A percentile compares a stretch with the other conserved stretches of the same genome.
Conservation (phyloP, 306 rosid species). For the Mimosa bimucronata region DNA sequence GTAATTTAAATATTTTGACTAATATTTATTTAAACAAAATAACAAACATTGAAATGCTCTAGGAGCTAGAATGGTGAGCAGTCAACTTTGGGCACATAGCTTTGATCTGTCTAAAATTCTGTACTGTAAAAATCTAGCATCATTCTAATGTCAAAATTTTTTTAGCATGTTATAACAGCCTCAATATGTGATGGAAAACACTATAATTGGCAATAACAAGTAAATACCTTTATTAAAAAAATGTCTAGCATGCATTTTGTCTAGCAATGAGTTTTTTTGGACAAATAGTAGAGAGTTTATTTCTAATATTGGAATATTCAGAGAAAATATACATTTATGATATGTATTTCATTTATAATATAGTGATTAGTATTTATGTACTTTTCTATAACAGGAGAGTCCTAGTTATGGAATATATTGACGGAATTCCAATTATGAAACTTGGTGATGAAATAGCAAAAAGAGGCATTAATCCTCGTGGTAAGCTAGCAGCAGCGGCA, state of each 20-base stretch:
- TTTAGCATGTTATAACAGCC: slow-evolving; percentile 7
- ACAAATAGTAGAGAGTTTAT: neutral
- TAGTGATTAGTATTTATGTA: slow-evolving; percentile 33
- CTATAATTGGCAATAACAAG: slow-evolving; percentile 20
- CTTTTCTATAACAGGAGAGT: slow-evolving; percentile 67
- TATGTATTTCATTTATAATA: slow-evolving; percentile 33
- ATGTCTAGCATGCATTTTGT: neutral
- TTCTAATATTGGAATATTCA: neutral
- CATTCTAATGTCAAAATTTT: slow-evolving; percentile 1
- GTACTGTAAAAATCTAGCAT: slow-evolving; percentile 2
- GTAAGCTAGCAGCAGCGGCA: slow-evolving; percentile 78
- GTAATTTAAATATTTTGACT: slow-evolving; percentile 16
- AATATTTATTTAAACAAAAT: slow-evolving; percentile 13
- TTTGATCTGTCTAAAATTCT: slow-evolving; percentile 16
- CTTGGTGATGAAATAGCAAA: slow-evolving; percentile 94
- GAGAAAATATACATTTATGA: slow-evolving; percentile 13
- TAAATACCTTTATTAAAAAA: neutral
- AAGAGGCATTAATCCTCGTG: slow-evolving; percentile 80
- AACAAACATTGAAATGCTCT: slow-evolving; percentile 13
- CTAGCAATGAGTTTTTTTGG: neutral
- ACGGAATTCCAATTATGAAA: slow-evolving; percentile 87
- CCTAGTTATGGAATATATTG: slow-evolving; percentile 89
- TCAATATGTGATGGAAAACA: neutral
- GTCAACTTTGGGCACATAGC: slow-evolving; percentile 13
- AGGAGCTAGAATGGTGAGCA: slow-evolving; percentile 31